Conservation (phyloP, 2,329 filamentous ascomycete species). For the Aspergillus fischeri region DNA sequence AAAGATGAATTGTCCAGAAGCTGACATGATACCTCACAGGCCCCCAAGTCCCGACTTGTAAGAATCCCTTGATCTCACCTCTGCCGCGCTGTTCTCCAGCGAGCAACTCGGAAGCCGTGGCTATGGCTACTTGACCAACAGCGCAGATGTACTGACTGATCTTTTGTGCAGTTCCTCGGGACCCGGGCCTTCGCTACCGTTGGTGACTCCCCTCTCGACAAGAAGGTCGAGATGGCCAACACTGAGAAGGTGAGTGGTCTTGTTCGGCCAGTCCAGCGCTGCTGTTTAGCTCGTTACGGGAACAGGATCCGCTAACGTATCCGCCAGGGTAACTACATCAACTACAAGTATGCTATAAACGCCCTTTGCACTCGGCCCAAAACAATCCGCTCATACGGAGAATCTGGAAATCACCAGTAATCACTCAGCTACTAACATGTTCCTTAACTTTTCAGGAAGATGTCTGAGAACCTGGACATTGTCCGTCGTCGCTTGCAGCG, state of each 20-base stretch:
- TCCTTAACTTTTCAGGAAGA: constrained; percentile 63
- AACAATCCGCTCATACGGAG: not conserved
- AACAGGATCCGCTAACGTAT: constrained; percentile 22
- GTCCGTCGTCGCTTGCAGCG: constrained; percentile 87
- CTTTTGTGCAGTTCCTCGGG: constrained; percentile 54
- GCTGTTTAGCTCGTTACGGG: constrained; percentile 6
- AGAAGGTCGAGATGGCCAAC: constrained; percentile 98
- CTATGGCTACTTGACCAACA: not conserved
- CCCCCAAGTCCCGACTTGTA: constrained; percentile 45
- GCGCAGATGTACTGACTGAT: constrained; percentile 20
- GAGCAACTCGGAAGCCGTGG: not conserved
- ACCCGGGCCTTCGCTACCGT: constrained; percentile 76
- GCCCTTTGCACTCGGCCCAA: not conserved
- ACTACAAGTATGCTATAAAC: constrained; percentile 63
- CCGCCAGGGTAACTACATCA: constrained; percentile 78
- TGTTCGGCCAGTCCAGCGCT: constrained; percentile 21
- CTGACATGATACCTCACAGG: constrained; percentile 29
- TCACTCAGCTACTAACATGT: constrained; percentile 19
- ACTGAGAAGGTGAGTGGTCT: constrained; percentile 65
- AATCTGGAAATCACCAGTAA: not conserved
- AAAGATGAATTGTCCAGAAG: not conserved
- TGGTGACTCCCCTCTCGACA: constrained; percentile 78
- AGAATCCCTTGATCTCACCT: constrained; percentile 20
- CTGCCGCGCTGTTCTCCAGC: not conserved
- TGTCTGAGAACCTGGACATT: constrained; percentile 93